phyloP scores from a whole-genome alignment of 768 basidiomycete species.

The Phaffia australis region DNA sequence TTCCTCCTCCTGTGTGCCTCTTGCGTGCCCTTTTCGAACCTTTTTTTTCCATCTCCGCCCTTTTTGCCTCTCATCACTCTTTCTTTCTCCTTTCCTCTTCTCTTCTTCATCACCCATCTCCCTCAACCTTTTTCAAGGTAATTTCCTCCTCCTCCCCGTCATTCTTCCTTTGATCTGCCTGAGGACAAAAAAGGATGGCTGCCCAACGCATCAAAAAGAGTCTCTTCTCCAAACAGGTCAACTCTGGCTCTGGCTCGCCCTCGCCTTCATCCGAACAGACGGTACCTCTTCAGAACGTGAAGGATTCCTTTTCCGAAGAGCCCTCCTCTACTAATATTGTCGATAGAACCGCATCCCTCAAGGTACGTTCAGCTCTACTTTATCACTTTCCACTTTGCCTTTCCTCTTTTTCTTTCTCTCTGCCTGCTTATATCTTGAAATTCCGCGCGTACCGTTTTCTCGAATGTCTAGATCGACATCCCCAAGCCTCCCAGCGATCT shows the following conservation, averaged over 20 bases:
- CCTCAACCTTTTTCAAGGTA: too few relatives aligned
- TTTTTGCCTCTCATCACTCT: too few relatives aligned
- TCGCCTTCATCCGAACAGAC: background rate
- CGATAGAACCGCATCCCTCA: constrained; percentile 2
- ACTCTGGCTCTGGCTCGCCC: background rate
- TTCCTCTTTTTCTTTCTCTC: background rate
- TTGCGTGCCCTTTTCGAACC: too few relatives aligned
- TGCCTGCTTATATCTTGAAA: too few relatives aligned
- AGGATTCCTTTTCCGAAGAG: constrained; percentile 1
- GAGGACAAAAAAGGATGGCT: constrained; percentile 7
- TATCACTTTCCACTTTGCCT: too few relatives aligned
- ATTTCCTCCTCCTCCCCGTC: too few relatives aligned
- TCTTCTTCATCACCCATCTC: too few relatives aligned
- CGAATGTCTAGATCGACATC: constrained; percentile 18
- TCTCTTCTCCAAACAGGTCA: constrained; percentile 11
- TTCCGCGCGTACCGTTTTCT: background rate
- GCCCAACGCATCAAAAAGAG: constrained; percentile 18
- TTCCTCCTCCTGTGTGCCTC: too few relatives aligned
- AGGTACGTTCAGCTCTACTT: constrained; percentile 1
- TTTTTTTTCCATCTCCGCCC: too few relatives aligned
- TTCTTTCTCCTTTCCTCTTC: too few relatives aligned
- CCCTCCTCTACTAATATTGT: background rate
- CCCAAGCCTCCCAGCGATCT: constrained; percentile 24
- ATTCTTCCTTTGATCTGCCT: background rate
- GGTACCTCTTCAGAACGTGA: background rate